A percentile compares a stretch with the other conserved stretches of the same genome.
These are phyloP conservation scores for Aspergillus nanangensis DNA, from an alignment of 495 filamentous ascomycete genomes.

Conservation along the genomic window DNA sequence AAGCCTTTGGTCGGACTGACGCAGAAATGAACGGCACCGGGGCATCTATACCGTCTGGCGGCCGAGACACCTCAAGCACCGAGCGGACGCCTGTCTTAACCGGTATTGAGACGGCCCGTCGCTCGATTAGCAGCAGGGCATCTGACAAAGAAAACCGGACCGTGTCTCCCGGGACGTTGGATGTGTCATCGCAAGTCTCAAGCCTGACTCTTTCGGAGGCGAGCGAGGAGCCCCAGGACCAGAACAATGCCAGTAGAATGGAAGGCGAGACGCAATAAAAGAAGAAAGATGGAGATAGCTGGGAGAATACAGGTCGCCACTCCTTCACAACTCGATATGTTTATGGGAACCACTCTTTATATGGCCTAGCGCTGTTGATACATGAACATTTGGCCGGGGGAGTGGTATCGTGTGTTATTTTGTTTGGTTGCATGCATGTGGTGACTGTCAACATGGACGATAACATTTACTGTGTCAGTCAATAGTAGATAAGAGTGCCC, in stretches of 20 bases:
- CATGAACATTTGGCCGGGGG: no score
- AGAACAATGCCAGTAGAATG: slow-evolving; percentile 28
- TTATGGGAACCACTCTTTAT: not conserved
- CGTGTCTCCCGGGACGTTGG: slow-evolving; percentile 32
- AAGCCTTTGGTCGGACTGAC: slow-evolving; percentile 78
- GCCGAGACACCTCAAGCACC: slow-evolving; percentile 15
- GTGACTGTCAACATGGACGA: no score
- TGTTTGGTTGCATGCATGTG: no score
- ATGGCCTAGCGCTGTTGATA: not conserved
- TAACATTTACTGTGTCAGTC: no score
- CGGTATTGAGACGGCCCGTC: slow-evolving; percentile 44
- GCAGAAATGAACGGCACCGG: slow-evolving; percentile 84
- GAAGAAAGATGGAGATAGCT: not conserved
- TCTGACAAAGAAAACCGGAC: slow-evolving; percentile 19
- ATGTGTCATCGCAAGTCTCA: slow-evolving; percentile 39
- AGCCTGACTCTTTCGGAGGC: slow-evolving; percentile 31
- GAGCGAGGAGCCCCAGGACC: slow-evolving; percentile 14
- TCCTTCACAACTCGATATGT: slow-evolving; percentile 2
- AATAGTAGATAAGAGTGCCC: no score
- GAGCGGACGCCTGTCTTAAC: slow-evolving; percentile 34
- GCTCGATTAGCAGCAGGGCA: slow-evolving; percentile 22
- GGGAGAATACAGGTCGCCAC: not conserved
- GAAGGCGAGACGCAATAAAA: slow-evolving; percentile 47
- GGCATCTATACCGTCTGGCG: slow-evolving; percentile 8
- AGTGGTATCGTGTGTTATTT: no score